These are phyloP conservation scores for Verticillium albo-atrum DNA, from an alignment of 2,329 filamentous ascomycete species.

Conservation along the genomic window DNA sequence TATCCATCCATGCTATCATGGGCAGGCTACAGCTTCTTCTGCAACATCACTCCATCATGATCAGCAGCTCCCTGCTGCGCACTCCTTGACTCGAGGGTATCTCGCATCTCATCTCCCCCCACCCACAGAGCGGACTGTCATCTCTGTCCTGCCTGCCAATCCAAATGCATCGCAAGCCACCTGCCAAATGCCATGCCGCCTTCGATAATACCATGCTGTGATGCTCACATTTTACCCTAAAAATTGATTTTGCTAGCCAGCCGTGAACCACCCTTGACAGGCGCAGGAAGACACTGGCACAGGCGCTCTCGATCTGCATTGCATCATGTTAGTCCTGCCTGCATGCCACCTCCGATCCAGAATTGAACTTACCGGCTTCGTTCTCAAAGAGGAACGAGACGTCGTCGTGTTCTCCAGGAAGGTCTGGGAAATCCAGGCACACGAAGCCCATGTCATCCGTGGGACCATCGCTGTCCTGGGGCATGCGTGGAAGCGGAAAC, in stretches of 20 bases:
- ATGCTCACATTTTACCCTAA: background rate
- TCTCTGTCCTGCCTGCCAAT: background rate
- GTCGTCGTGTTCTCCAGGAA: slow-evolving; percentile 90
- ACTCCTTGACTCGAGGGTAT: background rate
- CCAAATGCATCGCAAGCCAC: background rate
- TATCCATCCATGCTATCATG: background rate
- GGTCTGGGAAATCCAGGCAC: slow-evolving; percentile 81
- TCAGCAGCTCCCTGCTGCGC: background rate
- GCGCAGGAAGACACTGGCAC: slow-evolving; percentile 48
- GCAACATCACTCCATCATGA: background rate
- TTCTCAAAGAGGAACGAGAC: slow-evolving; percentile 81
- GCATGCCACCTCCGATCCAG: background rate
- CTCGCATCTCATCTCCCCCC: background rate
- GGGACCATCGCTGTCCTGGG: slow-evolving; percentile 44
- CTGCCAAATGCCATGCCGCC: background rate
- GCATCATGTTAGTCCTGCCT: slow-evolving; percentile 14
- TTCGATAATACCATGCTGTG: background rate
- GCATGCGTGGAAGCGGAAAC: slow-evolving; percentile 71
- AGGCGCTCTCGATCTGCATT: slow-evolving; percentile 50
- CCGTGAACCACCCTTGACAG: slow-evolving; percentile 44
- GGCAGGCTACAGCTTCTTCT: background rate
- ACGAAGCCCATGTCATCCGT: slow-evolving; percentile 68
- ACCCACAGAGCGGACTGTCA: background rate
- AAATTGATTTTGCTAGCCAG: slow-evolving; percentile 20
- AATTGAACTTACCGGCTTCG: slow-evolving; percentile 59